Evolutionary conservation across 2,329 filamentous ascomycete genomes (phyloP).

Genomic region (Colletotrichum brevisporum): DNA sequence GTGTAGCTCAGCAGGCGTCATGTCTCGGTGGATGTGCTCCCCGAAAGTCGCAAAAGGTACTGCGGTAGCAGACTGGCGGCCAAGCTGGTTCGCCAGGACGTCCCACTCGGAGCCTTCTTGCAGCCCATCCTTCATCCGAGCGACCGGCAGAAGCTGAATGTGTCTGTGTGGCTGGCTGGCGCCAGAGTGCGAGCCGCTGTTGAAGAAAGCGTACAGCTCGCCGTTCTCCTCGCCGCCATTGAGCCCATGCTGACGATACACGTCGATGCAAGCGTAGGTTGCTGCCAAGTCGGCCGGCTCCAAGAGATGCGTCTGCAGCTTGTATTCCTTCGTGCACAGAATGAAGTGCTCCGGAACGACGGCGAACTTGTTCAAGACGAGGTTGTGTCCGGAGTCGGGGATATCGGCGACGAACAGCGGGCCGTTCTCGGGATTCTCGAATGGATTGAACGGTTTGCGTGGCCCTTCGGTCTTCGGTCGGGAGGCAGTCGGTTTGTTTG

Average conservation of each 20-base stretch:
- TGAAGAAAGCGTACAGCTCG: conserved; percentile 77
- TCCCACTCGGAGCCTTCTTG: conserved; percentile 57
- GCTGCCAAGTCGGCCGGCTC: conserved; percentile 72
- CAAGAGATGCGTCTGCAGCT: conserved; percentile 75
- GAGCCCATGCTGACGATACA: conserved; percentile 59
- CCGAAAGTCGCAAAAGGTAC: conserved; percentile 63
- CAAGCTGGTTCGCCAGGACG: conserved; percentile 61
- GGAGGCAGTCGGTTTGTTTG: conserved; percentile 72
- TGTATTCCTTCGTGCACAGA: conserved; percentile 74
- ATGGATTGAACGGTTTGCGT: conserved; percentile 70
- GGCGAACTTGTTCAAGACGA: conserved; percentile 83
- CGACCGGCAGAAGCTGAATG: conserved; percentile 78
- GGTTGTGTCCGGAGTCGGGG: conserved; percentile 65
- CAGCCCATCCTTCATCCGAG: conserved; percentile 71
- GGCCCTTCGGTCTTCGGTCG: conserved; percentile 53
- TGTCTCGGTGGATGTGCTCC: conserved; percentile 52
- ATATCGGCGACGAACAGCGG: conserved; percentile 68
- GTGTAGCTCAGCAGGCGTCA: conserved; percentile 55
- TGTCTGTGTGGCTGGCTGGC: conserved; percentile 81
- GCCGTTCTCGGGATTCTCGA: conserved; percentile 69
- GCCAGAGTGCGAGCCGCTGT: conserved; percentile 77
- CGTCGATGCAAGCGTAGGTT: conserved; percentile 72
- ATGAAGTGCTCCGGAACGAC: conserved; percentile 81
- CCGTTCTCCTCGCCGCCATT: conserved; percentile 36
- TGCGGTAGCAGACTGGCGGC: conserved; percentile 5